Evolutionary conservation across 495 filamentous ascomycete species (phyloP).

Genomic region (Lasiosphaeris hirsuta): DNA sequence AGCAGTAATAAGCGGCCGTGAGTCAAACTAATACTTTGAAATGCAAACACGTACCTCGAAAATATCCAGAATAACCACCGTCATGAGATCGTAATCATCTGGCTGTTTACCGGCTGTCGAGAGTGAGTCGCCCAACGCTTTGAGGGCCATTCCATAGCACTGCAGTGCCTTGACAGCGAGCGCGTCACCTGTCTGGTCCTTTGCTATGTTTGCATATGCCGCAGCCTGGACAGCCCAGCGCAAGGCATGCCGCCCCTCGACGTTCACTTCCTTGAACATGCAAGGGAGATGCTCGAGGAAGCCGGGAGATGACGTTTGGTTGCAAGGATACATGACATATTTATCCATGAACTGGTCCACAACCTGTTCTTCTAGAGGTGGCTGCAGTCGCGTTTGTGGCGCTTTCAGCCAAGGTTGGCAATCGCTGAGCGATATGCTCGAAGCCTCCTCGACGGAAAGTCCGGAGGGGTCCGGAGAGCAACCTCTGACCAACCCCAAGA

Average conservation of each 20-base stretch:
- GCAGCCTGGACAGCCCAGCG: conserved; percentile 35
- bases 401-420: conserved; percentile 3
- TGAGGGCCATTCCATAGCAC: conserved; percentile 33
- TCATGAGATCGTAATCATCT: conserved; percentile 38
- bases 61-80: conserved; percentile 34
- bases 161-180: conserved; percentile 25
- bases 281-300: conserved; percentile 36
- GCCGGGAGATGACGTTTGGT: conserved; percentile 28
- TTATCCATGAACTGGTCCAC: conserved; percentile 31
- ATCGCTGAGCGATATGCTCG: neutral
- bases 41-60: conserved; percentile 21
- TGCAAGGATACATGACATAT: conserved; percentile 37
- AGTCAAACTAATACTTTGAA: too few relatives aligned
- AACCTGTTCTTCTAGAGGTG: conserved; percentile 24
- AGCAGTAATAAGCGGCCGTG: too few relatives aligned
- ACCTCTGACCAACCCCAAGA: neutral
- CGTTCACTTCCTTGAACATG: conserved; percentile 32
- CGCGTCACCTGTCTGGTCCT: conserved; percentile 16
- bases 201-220: conserved; percentile 29
- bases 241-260: conserved; percentile 30
- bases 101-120: conserved; percentile 16
- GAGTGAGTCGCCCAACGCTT: conserved; percentile 27
- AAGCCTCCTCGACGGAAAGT: neutral
- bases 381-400: conserved; percentile 8
- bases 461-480: too few relatives aligned